Evolutionary conservation across 2,329 filamentous ascomycete genomes (phyloP), one percentile per base, ranked within the genome.

Genomic region (Aspergillus vadensis): DNA sequence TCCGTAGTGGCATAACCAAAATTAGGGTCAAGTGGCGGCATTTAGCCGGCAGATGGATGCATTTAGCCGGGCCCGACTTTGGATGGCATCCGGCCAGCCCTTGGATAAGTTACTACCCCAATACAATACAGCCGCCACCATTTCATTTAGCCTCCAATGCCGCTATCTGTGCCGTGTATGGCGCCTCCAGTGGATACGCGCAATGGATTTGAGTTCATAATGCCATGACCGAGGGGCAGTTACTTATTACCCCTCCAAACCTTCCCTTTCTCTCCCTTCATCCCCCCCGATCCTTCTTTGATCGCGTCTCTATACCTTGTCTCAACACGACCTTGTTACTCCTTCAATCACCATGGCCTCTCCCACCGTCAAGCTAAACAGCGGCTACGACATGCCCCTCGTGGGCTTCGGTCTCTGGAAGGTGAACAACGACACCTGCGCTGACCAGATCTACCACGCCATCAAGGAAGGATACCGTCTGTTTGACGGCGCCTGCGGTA

Each of bases 371-470:
- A 68, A 67, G 55, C 65, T 68, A 17, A 72, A 60, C 68, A 69
- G 63, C 57, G 73, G 74, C 56, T 65, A 67, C 59, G 67, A 74
- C 49, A 79, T 80, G 78, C 78, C 78, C 63, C 64, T 77, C 49
- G 77, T 79, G 60, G 78, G 78, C 50, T 79, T 79, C 57, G 78
- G 79, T 61, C 84, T 94, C 67, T 95, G 91, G 91, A 95, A 95
- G 81, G 89, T 95, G 66, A 86, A 86, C 76, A 90, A 89, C 67
- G 84, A 86, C 57, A 87, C 86, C 58, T 88, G 85, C 72, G 87
- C 91, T 70, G 90, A 94, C 70, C 86, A 85, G 62, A 87, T 94
- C 68, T 94, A 94, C 83, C 88, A 92, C 64, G 82, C 82, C 63
- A 86, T 87, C 73, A 86, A 86, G 74, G 78, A 81, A 27, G 85